phyloP scores from a whole-genome alignment of 257 asterid genomes.

The Petunia secreta region DNA sequence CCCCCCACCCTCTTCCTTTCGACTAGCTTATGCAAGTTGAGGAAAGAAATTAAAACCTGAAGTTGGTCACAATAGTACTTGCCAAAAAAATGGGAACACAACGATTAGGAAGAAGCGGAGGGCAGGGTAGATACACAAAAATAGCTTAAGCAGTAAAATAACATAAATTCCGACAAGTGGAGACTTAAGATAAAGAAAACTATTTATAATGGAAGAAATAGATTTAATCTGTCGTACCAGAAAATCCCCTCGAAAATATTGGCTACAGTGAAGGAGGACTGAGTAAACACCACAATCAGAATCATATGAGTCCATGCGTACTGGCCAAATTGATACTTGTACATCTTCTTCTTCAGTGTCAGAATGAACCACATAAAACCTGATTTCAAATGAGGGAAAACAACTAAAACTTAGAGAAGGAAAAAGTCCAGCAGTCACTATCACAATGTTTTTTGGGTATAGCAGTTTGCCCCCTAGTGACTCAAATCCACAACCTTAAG shows the following conservation, averaged over 20 bases:
- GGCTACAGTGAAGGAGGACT: slow-evolving; percentile 80
- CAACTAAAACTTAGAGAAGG: slow-evolving; percentile 9
- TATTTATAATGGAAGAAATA: slow-evolving; percentile 1
- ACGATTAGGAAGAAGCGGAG: background rate
- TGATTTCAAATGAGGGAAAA: slow-evolving; percentile 36
- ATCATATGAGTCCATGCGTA: slow-evolving; percentile 93
- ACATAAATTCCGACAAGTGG: background rate
- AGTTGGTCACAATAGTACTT: slow-evolving; percentile 5
- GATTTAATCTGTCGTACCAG: slow-evolving; percentile 51
- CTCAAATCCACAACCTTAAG: too few species aligned
- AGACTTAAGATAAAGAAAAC: slow-evolving; percentile 11
- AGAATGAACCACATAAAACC: slow-evolving; percentile 95
- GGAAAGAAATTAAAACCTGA: slow-evolving; percentile 5
- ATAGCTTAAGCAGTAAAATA: background rate
- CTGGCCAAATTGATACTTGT: slow-evolving; percentile 92
- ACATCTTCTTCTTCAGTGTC: slow-evolving; percentile 82
- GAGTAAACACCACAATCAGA: slow-evolving; percentile 74
- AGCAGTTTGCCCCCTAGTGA: too few species aligned
- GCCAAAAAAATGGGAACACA: background rate
- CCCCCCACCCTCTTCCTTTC: background rate
- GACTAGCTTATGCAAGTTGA: background rate
- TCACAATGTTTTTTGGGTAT: background rate
- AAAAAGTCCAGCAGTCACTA: slow-evolving; percentile 3
- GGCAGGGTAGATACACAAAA: background rate
- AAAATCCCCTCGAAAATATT: slow-evolving; percentile 82